These are phyloP conservation scores for Cordyceps fumosorosea DNA, from an alignment of 2,329 filamentous ascomycete species.

Conservation along the genomic window DNA sequence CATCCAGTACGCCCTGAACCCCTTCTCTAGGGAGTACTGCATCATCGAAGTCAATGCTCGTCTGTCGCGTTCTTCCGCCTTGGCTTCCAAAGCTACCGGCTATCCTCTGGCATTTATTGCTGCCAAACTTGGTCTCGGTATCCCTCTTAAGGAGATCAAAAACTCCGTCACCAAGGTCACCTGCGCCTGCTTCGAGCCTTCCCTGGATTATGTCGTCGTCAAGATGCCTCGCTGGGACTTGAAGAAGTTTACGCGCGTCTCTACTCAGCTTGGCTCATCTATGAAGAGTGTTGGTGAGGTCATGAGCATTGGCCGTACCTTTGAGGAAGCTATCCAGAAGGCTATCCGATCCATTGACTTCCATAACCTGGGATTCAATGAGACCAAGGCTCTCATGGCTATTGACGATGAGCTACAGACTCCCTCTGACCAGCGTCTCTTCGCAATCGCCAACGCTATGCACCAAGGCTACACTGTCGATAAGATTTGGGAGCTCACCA, in stretches of 20 bases:
- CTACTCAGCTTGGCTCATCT: conserved; percentile 88
- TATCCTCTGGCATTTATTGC: conserved; percentile 96
- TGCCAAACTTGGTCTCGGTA: conserved; percentile 90
- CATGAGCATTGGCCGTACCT: conserved; percentile 94
- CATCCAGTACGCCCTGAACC: conserved; percentile 96
- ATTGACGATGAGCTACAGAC: conserved; percentile 96
- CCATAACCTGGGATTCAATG: conserved; percentile 90
- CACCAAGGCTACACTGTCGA: conserved; percentile 86
- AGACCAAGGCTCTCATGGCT: conserved; percentile 86
- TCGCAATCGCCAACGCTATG: conserved; percentile 98
- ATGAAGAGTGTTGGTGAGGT: conserved; percentile 99
- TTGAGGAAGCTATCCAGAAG: conserved; percentile 98
- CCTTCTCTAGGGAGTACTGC: conserved; percentile 92
- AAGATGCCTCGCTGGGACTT: conserved; percentile 99
- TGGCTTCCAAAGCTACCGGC: conserved; percentile 94
- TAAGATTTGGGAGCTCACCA: conserved; percentile 96
- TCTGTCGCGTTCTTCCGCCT: conserved; percentile 87
- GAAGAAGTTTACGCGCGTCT: conserved; percentile 97
- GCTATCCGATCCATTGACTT: conserved; percentile 93
- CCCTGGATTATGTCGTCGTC: conserved; percentile 94
- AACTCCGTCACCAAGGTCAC: conserved; percentile 95
- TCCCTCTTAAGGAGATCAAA: conserved; percentile 91
- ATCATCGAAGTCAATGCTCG: conserved; percentile 99
- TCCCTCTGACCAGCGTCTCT: conserved; percentile 92
- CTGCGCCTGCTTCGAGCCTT: conserved; percentile 96